Evolutionary conservation across 768 basidiomycete species (phyloP).

Genomic region (Lyophyllum shimeji): DNA sequence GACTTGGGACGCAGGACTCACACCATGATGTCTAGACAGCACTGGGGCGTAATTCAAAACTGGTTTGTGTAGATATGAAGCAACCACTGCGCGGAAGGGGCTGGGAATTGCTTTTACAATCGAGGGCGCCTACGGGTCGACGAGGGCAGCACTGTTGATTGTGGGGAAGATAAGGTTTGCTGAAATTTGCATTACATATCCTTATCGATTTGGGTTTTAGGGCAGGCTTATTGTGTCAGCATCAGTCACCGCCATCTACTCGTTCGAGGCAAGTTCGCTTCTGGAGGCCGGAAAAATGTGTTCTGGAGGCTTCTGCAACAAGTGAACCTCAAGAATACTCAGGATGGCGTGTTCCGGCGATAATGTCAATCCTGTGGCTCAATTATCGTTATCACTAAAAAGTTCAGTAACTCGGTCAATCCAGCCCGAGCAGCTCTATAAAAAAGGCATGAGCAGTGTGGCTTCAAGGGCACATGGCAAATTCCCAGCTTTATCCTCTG

Average conservation of each 20-base stretch:
- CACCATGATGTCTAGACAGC: slow-evolving; percentile 75
- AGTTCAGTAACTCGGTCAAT: neutral
- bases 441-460: neutral
- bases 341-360: no score
- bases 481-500: slow-evolving; percentile 31
- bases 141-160: slow-evolving; percentile 35
- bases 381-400: neutral
- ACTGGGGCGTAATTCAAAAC: slow-evolving; percentile 22
- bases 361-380: no score
- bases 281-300: neutral
- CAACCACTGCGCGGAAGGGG: slow-evolving; percentile 24
- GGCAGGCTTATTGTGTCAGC: slow-evolving; percentile 27
- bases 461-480: slow-evolving; percentile 16
- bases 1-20: slow-evolving; percentile 42
- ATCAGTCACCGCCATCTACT: neutral
- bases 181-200: slow-evolving; percentile 27
- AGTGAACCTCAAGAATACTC: no score
- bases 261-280: neutral
- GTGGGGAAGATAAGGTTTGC: slow-evolving; percentile 35
- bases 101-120: slow-evolving; percentile 33
- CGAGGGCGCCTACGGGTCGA: slow-evolving; percentile 21
- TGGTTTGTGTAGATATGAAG: slow-evolving; percentile 15
- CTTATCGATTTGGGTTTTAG: slow-evolving; percentile 40
- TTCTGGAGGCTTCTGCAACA: no score
- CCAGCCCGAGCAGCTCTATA: neutral